Base-by-base conservation (phyloP, 345 rosid genomes). In the Ceriops decandra region DNA sequence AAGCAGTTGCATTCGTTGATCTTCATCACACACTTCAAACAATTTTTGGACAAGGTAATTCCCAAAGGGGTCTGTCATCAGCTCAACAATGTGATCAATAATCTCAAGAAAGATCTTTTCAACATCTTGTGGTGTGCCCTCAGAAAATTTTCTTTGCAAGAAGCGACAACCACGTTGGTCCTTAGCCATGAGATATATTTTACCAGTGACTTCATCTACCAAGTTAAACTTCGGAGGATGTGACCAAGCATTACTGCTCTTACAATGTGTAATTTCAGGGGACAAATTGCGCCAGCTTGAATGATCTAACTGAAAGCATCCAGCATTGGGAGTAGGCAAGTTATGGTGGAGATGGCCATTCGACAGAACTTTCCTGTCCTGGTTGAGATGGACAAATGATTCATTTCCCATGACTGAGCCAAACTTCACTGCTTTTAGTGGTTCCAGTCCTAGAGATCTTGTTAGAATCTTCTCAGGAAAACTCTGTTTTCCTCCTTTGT, bases 391-490 rank as follows among this genome's bases (percentile, higher is more conserved):
- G 36, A 64, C 13, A 52, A 70, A 73, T 24, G 80, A 62, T 49
- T 83, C 89, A 57, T 82, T 72, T 75, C 81, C 85, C 57, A 73
- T 74, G 57, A 76, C 72, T 33, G 85, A 68, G 22, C 88, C 82
- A 42, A 82, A 81, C 66, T 78, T 91, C 24, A 81, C 68, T 57
- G 83, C 67, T 74, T 85, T 85, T 24, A 77, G 71, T 0, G 82
- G 74, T 83, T 78, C 79, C 69, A 71, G 24, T 49, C 87, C 88
- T 7, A 81, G 86, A 7, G 90, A 77, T 82, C 93, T 85, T 71
- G 85, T 81, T 27, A 85, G 68, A 70, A 85, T 83, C 82, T 84
- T 90, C 72, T 87, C 89, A 11, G 90, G 85, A 75, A 78, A 83
- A 60, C 52, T 72, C 67, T 76, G 81, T 63, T 68, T 87, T 60